Evolutionary conservation across 202 grass and related monocot species (phyloP).

Genomic region (Panicum virgatum): DNA sequence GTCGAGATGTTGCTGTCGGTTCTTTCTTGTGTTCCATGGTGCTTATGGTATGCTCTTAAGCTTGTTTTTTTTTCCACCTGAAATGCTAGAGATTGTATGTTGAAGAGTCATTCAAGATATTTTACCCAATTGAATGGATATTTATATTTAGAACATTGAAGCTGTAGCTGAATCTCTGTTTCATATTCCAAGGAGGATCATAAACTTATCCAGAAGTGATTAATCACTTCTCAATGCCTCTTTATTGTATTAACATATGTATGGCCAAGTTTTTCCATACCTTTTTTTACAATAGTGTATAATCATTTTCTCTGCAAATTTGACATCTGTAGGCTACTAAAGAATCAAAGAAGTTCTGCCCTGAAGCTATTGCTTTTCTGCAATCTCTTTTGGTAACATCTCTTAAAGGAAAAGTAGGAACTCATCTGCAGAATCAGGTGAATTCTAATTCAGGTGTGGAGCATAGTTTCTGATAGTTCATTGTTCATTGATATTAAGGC

Average conservation of each 20-base stretch:
- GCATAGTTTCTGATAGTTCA: neutral
- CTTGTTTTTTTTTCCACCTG: slow-evolving; percentile 19
- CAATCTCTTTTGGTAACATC: slow-evolving; percentile 78
- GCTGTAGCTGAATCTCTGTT: slow-evolving; percentile 2
- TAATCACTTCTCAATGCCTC: neutral
- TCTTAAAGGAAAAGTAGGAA: slow-evolving; percentile 52
- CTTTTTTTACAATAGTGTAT: neutral
- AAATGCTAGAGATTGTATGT: slow-evolving; percentile 18
- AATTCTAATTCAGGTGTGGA: slow-evolving; percentile 2
- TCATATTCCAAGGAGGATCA: neutral
- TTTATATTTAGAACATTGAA: neutral
- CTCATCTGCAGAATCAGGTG: slow-evolving; percentile 56
- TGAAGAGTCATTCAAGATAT: neutral
- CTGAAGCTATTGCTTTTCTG: slow-evolving; percentile 79
- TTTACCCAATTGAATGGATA: slow-evolving; percentile 19
- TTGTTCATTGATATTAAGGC: slow-evolving; percentile 37
- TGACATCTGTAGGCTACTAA: slow-evolving; percentile 65
- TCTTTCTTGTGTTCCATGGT: slow-evolving; percentile 96
- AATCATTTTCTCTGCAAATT: slow-evolving; percentile 10
- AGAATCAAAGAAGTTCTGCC: slow-evolving; percentile 91
- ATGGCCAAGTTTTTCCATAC: neutral
- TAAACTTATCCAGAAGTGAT: slow-evolving; percentile 10
- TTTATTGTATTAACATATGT: neutral
- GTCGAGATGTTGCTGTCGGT: slow-evolving; percentile 77
- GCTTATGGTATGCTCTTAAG: slow-evolving; percentile 59